These are phyloP conservation scores for Polytrichum formosum DNA, from an alignment of 225 moss, liverwort and hornwort genomes.

Conservation along the genomic window DNA sequence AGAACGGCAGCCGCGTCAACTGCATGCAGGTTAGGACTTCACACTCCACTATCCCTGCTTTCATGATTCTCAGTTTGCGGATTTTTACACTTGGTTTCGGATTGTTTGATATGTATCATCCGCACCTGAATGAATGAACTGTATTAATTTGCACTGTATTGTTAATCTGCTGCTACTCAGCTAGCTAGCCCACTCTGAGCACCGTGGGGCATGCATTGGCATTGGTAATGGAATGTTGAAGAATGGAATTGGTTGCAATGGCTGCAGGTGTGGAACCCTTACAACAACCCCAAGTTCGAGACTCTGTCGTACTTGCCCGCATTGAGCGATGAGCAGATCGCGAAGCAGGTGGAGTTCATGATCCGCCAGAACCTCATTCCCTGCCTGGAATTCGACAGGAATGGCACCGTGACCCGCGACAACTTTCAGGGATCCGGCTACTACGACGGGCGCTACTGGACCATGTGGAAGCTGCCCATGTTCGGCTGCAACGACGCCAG, in stretches of 20 bases:
- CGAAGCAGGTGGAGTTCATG: conserved; percentile 44
- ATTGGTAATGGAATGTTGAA: too few species aligned
- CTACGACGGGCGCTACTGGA: conserved; percentile 75
- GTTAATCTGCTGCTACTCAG: too few species aligned
- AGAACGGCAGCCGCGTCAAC: conserved; percentile 21
- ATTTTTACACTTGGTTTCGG: too few species aligned
- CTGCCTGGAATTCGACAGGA: conserved; percentile 44
- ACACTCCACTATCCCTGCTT: too few species aligned
- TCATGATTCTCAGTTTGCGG: too few species aligned
- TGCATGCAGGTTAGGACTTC: conserved; percentile 18
- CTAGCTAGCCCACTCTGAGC: too few species aligned
- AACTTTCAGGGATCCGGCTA: conserved; percentile 38
- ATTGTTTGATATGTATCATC: too few species aligned
- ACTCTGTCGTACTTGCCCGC: conserved; percentile 45
- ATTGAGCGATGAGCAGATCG: conserved; percentile 14
- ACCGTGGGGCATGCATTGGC: too few species aligned
- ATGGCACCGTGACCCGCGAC: neutral
- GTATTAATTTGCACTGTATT: too few species aligned
- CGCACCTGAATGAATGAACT: too few species aligned
- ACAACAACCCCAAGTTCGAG: conserved; percentile 23
- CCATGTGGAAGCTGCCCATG: conserved; percentile 71
- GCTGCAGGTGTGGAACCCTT: conserved; percentile 46
- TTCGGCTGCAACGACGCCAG: conserved; percentile 55
- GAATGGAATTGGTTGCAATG: neutral
- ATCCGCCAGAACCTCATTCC: conserved; percentile 21